phyloP scores from a whole-genome alignment of 768 basidiomycete species.

The Nidularia sp. region DNA sequence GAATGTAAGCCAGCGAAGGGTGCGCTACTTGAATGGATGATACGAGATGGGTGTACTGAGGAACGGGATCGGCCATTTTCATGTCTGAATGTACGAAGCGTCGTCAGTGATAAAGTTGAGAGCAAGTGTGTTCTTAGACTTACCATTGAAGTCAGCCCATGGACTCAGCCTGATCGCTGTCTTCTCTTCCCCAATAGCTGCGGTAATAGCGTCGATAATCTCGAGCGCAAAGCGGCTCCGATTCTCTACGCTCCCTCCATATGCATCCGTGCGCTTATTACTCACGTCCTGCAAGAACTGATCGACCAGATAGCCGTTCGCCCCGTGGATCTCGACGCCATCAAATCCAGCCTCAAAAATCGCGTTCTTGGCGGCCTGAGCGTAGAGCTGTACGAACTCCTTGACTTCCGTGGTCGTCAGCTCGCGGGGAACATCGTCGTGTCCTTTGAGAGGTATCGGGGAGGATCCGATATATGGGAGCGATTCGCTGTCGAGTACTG shows the following conservation, averaged over 20 bases:
- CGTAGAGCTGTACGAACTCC: constrained; percentile 31
- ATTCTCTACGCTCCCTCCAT: constrained; percentile 52
- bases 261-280: constrained; percentile 51
- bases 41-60: constrained; percentile 29
- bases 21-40: constrained; percentile 15
- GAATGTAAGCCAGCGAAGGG: constrained; percentile 39
- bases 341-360: constrained; percentile 10
- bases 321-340: constrained; percentile 29
- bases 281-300: constrained; percentile 15
- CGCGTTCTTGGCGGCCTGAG: constrained; percentile 40
- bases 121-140: neutral
- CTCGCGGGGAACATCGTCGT: constrained; percentile 20
- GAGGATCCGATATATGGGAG: constrained; percentile 17
- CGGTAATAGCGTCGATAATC: constrained; percentile 37
- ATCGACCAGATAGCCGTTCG: constrained; percentile 24
- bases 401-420: constrained; percentile 34
- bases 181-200: constrained; percentile 38
- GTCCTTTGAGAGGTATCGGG: constrained; percentile 6
- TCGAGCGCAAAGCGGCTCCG: constrained; percentile 43
- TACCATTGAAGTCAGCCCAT: constrained; percentile 30
- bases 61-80: constrained; percentile 25
- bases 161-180: constrained; percentile 40
- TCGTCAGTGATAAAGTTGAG: neutral
- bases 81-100: constrained; percentile 18
- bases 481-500: constrained; percentile 11